Conservation (phyloP, 164 flowering plant species). For the Cinnamomum micranthum region DNA sequence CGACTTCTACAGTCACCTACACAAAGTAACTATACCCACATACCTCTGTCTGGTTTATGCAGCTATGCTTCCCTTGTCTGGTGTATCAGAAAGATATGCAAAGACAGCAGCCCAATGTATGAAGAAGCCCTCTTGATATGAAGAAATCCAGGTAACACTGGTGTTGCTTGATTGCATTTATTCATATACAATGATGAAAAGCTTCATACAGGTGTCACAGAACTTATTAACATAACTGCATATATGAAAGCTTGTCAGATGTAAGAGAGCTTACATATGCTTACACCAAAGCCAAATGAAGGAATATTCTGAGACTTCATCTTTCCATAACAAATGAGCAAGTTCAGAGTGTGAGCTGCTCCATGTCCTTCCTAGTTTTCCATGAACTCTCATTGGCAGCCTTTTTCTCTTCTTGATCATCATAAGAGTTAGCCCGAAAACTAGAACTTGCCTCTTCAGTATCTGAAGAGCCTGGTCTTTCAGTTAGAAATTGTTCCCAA, state of each 20-base stretch:
- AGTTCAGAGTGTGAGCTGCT: slow-evolving; percentile 58
- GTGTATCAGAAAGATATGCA: neutral
- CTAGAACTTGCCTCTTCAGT: slow-evolving; percentile 81
- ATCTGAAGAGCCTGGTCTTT: slow-evolving; percentile 84
- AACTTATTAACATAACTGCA: neutral
- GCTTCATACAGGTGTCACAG: neutral
- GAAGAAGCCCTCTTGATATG: neutral
- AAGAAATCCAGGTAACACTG: neutral
- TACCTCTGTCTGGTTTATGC: neutral
- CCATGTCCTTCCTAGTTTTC: slow-evolving; percentile 41
- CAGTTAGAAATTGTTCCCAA: slow-evolving; percentile 95
- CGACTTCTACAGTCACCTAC: neutral
- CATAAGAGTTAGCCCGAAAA: slow-evolving; percentile 34
- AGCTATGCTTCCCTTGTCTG: neutral
- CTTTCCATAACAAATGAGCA: neutral
- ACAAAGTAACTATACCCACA: neutral
- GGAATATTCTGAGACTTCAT: neutral
- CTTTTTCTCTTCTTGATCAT: slow-evolving; percentile 57
- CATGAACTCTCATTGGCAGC: slow-evolving; percentile 36
- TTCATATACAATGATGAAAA: slow-evolving; percentile 1
- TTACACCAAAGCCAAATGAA: neutral
- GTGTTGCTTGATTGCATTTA: neutral
- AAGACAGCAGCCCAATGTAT: neutral
- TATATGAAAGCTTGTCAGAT: neutral
- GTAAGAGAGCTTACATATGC: slow-evolving; percentile 6